Base-by-base conservation (phyloP, 106 monocot genomes). In the Dendrobium chrysotoxum region DNA sequence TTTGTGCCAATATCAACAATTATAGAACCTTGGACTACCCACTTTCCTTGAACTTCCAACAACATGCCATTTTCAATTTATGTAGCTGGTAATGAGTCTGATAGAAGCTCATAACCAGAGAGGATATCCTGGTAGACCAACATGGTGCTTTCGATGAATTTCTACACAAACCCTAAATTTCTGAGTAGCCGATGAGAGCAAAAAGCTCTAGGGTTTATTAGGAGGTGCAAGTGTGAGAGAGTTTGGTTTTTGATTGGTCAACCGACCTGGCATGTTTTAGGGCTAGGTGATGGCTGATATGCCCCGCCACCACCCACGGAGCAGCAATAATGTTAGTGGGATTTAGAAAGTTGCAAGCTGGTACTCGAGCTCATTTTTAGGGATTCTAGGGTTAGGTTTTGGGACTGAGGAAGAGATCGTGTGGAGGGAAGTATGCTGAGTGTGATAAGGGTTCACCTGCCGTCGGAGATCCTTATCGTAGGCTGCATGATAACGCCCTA, bases 31-130 rank as follows among this genome's bases (percentile, higher is more conserved):
- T 90, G 80, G 15, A 90, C 87, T 0, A 96, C 93, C 96, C 96
- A 96, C 96, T 95, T 95, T 45, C 95, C 95, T 0, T 92, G 89
- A 53, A 95, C 95, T 78, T 95, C 95, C 95, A 92, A 95, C 47
- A 95, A 77, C 31, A 92, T 84, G 50, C 95, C 92, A 88, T 95
- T 95, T 77, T 92, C 88, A 76, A 90, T 87, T 82, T 92, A 90
- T 58, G 79, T 87, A 84, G 85, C 90, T 11, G 84, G 86, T 53
- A 95, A 95, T 23, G 95, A 95, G 75, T 95, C 95, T 4, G 95
- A 95, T 40, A 95, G 81, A 66, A 95, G 95, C 85, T 95, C 95
- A 74, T 92, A 77, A 94, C 94, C 91, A 30, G 89, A 73, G 78
- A 94, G 83, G 50, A 88, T 55, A 91, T 94, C 94, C 58, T 89